Evolutionary conservation across 805 yeast species (phyloP).

Genomic region (Nakazawaea ernobii): DNA sequence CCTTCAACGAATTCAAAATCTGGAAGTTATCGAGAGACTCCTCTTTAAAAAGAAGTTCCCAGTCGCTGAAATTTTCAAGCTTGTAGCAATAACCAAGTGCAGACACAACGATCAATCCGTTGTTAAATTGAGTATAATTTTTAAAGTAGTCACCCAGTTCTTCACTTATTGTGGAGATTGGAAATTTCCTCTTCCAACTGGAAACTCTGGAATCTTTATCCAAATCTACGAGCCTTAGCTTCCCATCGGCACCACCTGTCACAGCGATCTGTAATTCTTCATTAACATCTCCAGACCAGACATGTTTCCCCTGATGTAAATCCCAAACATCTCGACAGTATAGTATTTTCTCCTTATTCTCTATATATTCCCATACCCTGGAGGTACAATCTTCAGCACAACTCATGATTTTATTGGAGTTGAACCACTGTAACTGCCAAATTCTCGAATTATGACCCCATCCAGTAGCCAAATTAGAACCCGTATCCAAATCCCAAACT

Average conservation of each 20-base stretch:
- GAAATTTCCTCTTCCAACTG: constrained; percentile 20
- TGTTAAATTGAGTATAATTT: constrained; percentile 44
- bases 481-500: constrained; percentile 58
- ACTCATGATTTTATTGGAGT: constrained; percentile 39
- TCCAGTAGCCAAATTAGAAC: constrained; percentile 63
- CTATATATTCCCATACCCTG: constrained; percentile 61
- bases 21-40: constrained; percentile 21
- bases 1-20: constrained; percentile 19
- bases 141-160: constrained; percentile 52
- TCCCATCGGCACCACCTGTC: constrained; percentile 95
- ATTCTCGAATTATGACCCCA: constrained; percentile 98
- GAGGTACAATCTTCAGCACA: constrained; percentile 86
- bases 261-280: constrained; percentile 45
- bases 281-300: constrained; percentile 73
- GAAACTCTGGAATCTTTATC: constrained; percentile 23
- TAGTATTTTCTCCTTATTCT: constrained; percentile 24
- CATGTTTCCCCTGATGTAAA: constrained; percentile 78
- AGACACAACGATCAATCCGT: constrained; percentile 47
- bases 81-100: constrained; percentile 50
- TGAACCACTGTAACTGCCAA: constrained; percentile 68
- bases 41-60: constrained; percentile 25
- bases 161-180: constrained; percentile 25
- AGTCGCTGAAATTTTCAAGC: constrained; percentile 18
- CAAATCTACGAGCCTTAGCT: constrained; percentile 59
- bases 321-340: constrained; percentile 45